Conservation (phyloP, 1,284 basidiomycete genomes). For the Takashimella koratensis region DNA sequence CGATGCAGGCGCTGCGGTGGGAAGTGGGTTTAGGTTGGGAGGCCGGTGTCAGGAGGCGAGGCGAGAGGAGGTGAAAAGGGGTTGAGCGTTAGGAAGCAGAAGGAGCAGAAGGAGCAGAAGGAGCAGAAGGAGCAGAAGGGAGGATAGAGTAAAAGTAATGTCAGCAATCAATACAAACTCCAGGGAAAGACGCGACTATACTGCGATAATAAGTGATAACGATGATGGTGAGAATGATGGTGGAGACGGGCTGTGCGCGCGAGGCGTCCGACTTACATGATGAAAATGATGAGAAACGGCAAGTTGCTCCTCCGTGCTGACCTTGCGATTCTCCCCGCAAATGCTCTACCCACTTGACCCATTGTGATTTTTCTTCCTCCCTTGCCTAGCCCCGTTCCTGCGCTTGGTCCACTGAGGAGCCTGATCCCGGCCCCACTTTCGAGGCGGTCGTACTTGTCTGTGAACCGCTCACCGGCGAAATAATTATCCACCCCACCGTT, state of each 20-base stretch:
- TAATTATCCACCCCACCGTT: background rate
- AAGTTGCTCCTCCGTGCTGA: slow-evolving; percentile 31
- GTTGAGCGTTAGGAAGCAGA: too few species aligned
- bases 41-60: too few species aligned
- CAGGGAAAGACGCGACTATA: background rate
- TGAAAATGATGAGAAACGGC: slow-evolving; percentile 37
- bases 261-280: slow-evolving; percentile 26
- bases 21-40: background rate
- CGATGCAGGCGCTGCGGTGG: slow-evolving; percentile 38
- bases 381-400: background rate
- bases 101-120: too few species aligned
- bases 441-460: background rate
- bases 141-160: background rate
- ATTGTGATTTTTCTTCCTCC: slow-evolving; percentile 2
- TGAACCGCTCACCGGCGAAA: background rate
- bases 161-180: background rate
- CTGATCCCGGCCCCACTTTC: slow-evolving; percentile 1
- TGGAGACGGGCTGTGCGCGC: too few species aligned
- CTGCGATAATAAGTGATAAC: background rate
- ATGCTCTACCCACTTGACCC: slow-evolving; percentile 24
- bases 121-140: too few species aligned
- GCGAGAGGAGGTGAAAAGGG: background rate
- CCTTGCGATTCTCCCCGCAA: slow-evolving; percentile 24
- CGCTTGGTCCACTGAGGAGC: background rate
- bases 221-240: background rate